Evolutionary conservation across 2,329 filamentous ascomycete genomes (phyloP).

Genomic region (Sarocladium strictum): DNA sequence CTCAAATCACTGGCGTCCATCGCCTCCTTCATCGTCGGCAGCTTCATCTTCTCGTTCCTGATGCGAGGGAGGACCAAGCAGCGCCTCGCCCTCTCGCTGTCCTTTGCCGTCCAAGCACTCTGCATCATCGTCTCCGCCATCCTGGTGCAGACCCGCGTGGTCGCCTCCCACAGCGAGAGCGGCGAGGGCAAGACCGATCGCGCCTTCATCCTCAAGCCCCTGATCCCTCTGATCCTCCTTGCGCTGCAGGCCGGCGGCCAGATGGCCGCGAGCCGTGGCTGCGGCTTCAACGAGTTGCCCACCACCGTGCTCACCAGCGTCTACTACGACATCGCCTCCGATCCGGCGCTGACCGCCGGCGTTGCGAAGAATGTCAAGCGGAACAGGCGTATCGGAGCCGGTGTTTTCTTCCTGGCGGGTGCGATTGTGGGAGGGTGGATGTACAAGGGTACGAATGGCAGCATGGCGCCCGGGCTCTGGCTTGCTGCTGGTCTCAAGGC

Average conservation of each 20-base stretch:
- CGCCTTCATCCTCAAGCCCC: conserved; percentile 12
- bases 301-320: conserved; percentile 50
- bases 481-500: conserved; percentile 39
- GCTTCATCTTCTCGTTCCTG: conserved; percentile 36
- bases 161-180: background rate
- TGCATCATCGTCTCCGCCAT: conserved; percentile 47
- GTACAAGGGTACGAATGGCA: conserved; percentile 32
- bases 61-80: conserved; percentile 16
- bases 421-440: conserved; percentile 44
- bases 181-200: conserved; percentile 11
- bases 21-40: conserved; percentile 46
- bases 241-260: conserved; percentile 49
- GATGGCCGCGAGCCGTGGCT: conserved; percentile 41
- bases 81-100: conserved; percentile 37
- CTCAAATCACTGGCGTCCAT: conserved; percentile 44
- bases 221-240: conserved; percentile 35
- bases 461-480: conserved; percentile 37
- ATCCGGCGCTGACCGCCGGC: conserved; percentile 38
- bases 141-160: conserved; percentile 38
- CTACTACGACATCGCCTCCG: conserved; percentile 47
- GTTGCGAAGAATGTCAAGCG: conserved; percentile 39
- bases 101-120: conserved; percentile 46
- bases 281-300: conserved; percentile 48
- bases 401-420: conserved; percentile 39
- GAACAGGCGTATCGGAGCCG: conserved; percentile 39